These are phyloP conservation scores for Planoprotostelium fungivorum DNA, from an alignment of 78 protist genomes.

Conservation along the genomic window DNA sequence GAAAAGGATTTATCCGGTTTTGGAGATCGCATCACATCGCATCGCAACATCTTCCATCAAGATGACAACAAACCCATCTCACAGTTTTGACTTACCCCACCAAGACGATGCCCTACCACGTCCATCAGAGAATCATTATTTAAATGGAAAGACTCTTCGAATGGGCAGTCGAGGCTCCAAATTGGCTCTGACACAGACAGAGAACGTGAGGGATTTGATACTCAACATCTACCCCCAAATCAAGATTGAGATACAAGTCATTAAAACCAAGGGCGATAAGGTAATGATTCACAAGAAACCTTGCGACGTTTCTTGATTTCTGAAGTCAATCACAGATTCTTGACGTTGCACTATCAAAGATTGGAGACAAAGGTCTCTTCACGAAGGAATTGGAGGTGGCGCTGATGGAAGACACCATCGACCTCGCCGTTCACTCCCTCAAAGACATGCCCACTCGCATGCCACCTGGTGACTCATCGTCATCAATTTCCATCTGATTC, in stretches of 20 bases:
- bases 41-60: too few species aligned
- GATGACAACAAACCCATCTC: neutral
- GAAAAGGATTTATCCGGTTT: neutral
- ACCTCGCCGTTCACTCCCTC: constrained; percentile 75
- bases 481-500: neutral
- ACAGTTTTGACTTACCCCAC: neutral
- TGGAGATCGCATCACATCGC: too few species aligned
- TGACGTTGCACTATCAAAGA: constrained; percentile 63
- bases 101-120: neutral
- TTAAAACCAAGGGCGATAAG: constrained; percentile 72
- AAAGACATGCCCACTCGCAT: constrained; percentile 67
- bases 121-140: neutral
- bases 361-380: constrained; percentile 82
- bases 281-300: neutral
- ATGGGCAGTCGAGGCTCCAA: constrained; percentile 60
- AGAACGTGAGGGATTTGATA: constrained; percentile 26
- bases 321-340: too few species aligned
- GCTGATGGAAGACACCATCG: constrained; percentile 50
- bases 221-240: constrained; percentile 20
- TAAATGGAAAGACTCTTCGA: constrained; percentile 7
- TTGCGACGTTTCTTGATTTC: too few species aligned
- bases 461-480: neutral
- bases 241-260: constrained; percentile 44
- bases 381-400: constrained; percentile 74
- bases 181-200: constrained; percentile 66